Percentiles rank a stretch among this genome's conserved stretches.
Evolutionary conservation across 73 alveolate genomes (phyloP).

Genomic region (Stentor coeruleus): DNA sequence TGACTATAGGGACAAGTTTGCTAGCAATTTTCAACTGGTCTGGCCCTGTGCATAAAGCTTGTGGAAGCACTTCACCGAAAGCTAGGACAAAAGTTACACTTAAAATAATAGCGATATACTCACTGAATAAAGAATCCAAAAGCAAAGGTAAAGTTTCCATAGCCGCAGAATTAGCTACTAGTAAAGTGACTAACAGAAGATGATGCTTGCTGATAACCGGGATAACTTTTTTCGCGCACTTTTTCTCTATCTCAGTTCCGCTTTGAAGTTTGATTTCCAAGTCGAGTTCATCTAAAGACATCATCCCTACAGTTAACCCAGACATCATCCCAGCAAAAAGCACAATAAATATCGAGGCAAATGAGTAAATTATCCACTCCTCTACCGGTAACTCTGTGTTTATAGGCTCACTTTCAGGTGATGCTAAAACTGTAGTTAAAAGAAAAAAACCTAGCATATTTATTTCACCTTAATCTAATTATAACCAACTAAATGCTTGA

Average conservation of each 20-base stretch:
- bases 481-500: too few relatives aligned
- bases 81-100: slow-evolving; percentile 84
- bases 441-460: neutral
- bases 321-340: slow-evolving; percentile 94
- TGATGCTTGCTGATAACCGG: slow-evolving; percentile 82
- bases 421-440: neutral
- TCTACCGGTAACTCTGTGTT: neutral
- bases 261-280: slow-evolving; percentile 66
- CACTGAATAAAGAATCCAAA: slow-evolving; percentile 73
- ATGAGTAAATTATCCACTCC: neutral
- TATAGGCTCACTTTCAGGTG: neutral
- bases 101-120: slow-evolving; percentile 70
- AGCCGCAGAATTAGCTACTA: slow-evolving; percentile 84
- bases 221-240: slow-evolving; percentile 47
- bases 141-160: slow-evolving; percentile 92
- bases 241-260: slow-evolving; percentile 78
- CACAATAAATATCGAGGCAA: slow-evolving; percentile 31
- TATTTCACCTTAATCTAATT: too few relatives aligned
- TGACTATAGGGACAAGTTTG: slow-evolving; percentile 77
- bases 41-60: slow-evolving; percentile 96
- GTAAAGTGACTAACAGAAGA: slow-evolving; percentile 84
- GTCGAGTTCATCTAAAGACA: slow-evolving; percentile 85
- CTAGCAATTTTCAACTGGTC: slow-evolving; percentile 81
- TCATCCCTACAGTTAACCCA: slow-evolving; percentile 95
- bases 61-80: slow-evolving; percentile 92